These are phyloP conservation scores for Trametes maxima DNA, from an alignment of 768 basidiomycete genomes.

Conservation along the genomic window DNA sequence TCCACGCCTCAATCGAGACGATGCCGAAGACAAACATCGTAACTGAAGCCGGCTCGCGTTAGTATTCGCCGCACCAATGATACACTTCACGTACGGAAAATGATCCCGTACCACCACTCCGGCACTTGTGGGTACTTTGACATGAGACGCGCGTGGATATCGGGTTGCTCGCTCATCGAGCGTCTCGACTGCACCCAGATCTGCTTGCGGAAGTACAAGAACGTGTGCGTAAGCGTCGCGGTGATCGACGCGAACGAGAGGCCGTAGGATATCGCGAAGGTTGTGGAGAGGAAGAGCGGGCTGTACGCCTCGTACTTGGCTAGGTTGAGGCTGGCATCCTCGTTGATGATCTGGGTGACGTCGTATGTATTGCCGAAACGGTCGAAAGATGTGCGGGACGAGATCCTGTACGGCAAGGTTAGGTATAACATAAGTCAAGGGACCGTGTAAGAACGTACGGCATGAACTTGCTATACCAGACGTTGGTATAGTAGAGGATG, in stretches of 20 bases:
- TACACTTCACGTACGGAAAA: slow-evolving; percentile 37
- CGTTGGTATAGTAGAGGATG: slow-evolving; percentile 41
- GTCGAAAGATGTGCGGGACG: slow-evolving; percentile 45
- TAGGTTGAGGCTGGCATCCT: slow-evolving; percentile 38
- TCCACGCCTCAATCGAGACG: slow-evolving; percentile 63
- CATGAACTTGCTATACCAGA: slow-evolving; percentile 38
- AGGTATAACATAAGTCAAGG: not conserved
- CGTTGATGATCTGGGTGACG: slow-evolving; percentile 42
- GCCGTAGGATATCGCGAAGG: slow-evolving; percentile 59
- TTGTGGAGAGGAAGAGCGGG: slow-evolving; percentile 50
- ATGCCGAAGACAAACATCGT: slow-evolving; percentile 63
- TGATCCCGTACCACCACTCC: slow-evolving; percentile 52
- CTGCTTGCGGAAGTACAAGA: slow-evolving; percentile 49
- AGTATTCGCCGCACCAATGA: slow-evolving; percentile 1
- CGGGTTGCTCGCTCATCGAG: slow-evolving; percentile 48
- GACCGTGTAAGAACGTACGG: slow-evolving; percentile 34
- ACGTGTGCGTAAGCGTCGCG: slow-evolving; percentile 47
- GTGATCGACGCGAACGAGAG: slow-evolving; percentile 41
- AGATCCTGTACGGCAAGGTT: slow-evolving; percentile 19
- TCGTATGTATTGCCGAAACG: slow-evolving; percentile 45
- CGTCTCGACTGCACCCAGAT: slow-evolving; percentile 46
- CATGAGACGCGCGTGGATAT: slow-evolving; percentile 56
- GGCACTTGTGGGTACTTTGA: slow-evolving; percentile 47
- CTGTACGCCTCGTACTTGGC: slow-evolving; percentile 45
- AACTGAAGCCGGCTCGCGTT: slow-evolving; percentile 30